Base-by-base conservation (phyloP, 176 grass and related monocot genomes). In the Dendrocalamus sinicus region DNA sequence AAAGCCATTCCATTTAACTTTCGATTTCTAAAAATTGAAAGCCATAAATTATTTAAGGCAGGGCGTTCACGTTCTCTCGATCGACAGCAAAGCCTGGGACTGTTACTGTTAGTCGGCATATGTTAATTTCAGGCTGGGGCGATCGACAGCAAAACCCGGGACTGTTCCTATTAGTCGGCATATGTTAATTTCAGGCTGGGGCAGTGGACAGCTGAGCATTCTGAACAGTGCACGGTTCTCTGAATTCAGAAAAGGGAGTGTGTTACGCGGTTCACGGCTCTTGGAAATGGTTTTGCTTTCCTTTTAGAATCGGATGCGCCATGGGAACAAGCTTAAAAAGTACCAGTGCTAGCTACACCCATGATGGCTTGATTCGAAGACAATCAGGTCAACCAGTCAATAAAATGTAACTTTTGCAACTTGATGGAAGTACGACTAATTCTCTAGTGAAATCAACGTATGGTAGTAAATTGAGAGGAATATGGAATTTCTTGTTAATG, bases 261-360 rank as follows among this genome's bases (percentile, higher is more conserved):
- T 1, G 16, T 35, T 55, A 53, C 48, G 62, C 63, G 64, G 80
- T 77, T 88, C 57, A 54, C 2, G 11, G 62, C 6, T 0, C 26
- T n/a, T 23, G 48, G 28, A 40, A 41, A 77, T 28, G 26, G 76
- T 9, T 1, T 12, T 14, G 47, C 39, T 28, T 82, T 65, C 14
- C 23, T 65, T 82, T 37, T n/a, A 75, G 81, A 87, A 91, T 87
- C 89, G n/a, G 89, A 80, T 91, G 79, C 65, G 8, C 4, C 28
- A 4, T 83, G 59, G 6, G n/a, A 43, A 26, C 82, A 51, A 45
- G 80, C 44, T 75, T 85, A 68, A 15, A 80, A 41, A 37, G 41
- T 43, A 17, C 55, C n/a, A 23, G 47, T 75, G 46, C 82, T 41
- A 75, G 20, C 60, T 65, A 26, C 28, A 57, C 37, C 43, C 2